Percentiles rank a stretch among this genome's conserved stretches.
Evolutionary conservation across 225 moss, liverwort and hornwort genomes (phyloP).

Genomic region (Antitrichia curtipendula): DNA sequence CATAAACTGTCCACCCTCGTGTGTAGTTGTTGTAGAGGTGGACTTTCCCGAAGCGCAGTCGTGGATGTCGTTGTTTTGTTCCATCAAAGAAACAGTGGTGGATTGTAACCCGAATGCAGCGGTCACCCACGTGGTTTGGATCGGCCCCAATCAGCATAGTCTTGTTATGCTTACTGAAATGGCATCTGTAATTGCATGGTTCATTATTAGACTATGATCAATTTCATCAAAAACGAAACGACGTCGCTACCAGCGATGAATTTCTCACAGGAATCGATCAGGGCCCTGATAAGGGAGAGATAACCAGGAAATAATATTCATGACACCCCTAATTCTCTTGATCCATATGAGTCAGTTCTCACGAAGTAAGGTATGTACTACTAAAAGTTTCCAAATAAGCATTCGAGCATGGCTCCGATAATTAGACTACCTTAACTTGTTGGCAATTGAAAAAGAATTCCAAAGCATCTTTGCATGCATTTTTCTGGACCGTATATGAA

Average conservation of each 20-base stretch:
- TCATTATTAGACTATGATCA: neutral
- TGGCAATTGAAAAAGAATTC: neutral
- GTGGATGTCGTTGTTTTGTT: conserved; percentile 84
- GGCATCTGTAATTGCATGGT: conserved; percentile 43
- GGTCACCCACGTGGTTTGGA: conserved; percentile 71
- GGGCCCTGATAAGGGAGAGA: neutral
- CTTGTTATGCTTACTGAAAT: conserved; percentile 79
- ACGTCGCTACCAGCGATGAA: neutral
- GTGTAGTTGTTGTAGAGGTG: conserved; percentile 97
- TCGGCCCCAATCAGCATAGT: conserved; percentile 95
- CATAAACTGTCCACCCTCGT: conserved; percentile 86
- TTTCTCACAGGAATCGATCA: neutral
- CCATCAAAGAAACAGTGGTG: conserved; percentile 94
- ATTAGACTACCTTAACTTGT: neutral
- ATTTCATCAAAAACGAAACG: neutral
- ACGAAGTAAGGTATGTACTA: neutral
- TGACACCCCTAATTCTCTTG: neutral
- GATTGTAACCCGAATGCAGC: conserved; percentile 84
- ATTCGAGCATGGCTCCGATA: neutral
- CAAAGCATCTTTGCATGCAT: neutral
- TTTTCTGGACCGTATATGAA: neutral
- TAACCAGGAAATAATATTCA: neutral
- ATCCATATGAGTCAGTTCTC: neutral
- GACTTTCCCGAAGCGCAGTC: conserved; percentile 91
- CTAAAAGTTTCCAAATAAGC: neutral